Conservation (phyloP, 257 asterid species). For the Datura wrightii region DNA sequence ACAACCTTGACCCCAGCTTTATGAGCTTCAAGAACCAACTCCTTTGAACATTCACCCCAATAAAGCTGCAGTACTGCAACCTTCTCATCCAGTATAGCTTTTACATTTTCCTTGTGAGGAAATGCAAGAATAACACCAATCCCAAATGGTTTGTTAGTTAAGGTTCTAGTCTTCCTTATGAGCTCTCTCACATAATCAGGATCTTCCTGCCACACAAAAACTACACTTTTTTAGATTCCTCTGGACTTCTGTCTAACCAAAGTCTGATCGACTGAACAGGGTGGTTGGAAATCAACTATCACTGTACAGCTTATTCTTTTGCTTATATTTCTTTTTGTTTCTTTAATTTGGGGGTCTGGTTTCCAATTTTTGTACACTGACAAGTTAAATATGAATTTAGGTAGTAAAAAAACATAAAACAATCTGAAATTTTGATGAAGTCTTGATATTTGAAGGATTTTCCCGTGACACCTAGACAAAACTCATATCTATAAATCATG, state of each 20-base stretch:
- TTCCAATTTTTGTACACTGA: not conserved
- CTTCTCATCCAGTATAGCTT: constrained; percentile 79
- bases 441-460: not conserved
- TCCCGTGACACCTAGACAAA: not conserved
- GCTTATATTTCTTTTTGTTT: not conserved
- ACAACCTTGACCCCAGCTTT: constrained; percentile 77
- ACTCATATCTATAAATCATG: not conserved
- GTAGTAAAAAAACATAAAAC: not conserved
- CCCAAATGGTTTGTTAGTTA: constrained; percentile 91
- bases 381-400: not conserved
- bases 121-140: constrained; percentile 82
- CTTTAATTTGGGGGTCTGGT: not conserved
- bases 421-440: not conserved
- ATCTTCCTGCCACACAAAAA: constrained; percentile 67
- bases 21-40: constrained; percentile 75
- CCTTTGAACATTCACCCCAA: constrained; percentile 82
- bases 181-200: constrained; percentile 70
- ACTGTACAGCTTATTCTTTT: not conserved
- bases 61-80: constrained; percentile 82
- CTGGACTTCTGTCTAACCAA: not conserved
- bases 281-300: not conserved
- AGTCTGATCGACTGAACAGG: not conserved
- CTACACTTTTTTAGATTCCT: not conserved
- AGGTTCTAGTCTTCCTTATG: constrained; percentile 71
- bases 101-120: constrained; percentile 83